Evolutionary conservation across 345 rosid genomes (phyloP).

Genomic region (Linum tenue): DNA sequence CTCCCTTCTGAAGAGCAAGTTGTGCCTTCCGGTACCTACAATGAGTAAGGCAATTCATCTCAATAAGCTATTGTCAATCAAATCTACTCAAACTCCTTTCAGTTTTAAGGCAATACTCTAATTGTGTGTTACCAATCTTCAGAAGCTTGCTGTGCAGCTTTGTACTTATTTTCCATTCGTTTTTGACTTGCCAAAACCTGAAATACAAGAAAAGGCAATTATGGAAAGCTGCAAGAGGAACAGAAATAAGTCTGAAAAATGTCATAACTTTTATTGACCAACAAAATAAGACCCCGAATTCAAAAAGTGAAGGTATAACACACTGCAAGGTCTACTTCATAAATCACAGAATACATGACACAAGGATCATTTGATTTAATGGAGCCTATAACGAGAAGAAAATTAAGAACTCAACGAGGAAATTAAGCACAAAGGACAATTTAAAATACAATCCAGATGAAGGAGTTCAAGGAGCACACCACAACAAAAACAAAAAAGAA

Average conservation of each 20-base stretch:
- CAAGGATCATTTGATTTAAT: background rate
- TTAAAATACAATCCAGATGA: too few relatives aligned
- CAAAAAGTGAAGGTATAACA: background rate
- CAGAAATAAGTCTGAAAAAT: background rate
- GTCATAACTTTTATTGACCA: background rate
- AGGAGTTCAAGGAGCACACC: too few relatives aligned
- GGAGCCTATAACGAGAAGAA: background rate
- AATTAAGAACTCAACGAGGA: background rate
- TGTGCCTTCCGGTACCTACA: slow-evolving; percentile 74
- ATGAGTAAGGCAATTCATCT: background rate
- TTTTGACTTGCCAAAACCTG: slow-evolving; percentile 79
- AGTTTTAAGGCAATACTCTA: background rate
- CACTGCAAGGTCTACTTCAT: background rate
- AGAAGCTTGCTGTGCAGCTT: slow-evolving; percentile 60
- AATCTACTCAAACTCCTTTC: slow-evolving; percentile 1
- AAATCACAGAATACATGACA: background rate
- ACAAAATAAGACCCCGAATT: background rate
- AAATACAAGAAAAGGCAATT: slow-evolving; percentile 4
- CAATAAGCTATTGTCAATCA: background rate
- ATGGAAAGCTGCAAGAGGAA: background rate
- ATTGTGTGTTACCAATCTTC: slow-evolving; percentile 50
- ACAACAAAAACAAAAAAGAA: background rate
- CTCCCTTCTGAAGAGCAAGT: slow-evolving; percentile 68
- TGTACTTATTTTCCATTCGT: slow-evolving; percentile 62
- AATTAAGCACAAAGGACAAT: background rate